These are phyloP conservation scores for Termitomyces sp. DNA, from an alignment of 768 basidiomycete species.

Conservation along the genomic window DNA sequence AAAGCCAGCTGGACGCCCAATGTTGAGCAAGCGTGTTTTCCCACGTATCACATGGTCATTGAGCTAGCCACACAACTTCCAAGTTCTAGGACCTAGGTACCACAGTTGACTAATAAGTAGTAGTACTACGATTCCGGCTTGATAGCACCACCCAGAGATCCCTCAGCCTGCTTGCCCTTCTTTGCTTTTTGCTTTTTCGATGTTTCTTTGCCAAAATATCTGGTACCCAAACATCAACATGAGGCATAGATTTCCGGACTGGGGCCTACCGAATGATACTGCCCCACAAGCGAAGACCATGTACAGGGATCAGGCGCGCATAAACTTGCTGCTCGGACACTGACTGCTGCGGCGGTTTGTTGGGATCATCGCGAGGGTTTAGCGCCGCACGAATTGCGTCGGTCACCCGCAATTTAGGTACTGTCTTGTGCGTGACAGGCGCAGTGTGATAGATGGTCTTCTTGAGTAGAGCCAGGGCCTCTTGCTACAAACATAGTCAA, in stretches of 20 bases:
- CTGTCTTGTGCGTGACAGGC: conserved; percentile 48
- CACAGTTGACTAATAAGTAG: too few relatives aligned
- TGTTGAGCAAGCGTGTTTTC: conserved; percentile 40
- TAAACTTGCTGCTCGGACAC: conserved; percentile 23
- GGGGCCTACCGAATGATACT: conserved; percentile 31
- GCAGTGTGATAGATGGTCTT: conserved; percentile 57
- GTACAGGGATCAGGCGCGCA: conserved; percentile 37
- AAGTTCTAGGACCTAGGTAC: too few relatives aligned
- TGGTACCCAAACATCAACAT: conserved; percentile 19
- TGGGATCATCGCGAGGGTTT: neutral
- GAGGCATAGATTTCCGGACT: neutral
- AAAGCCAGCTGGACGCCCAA: conserved; percentile 42
- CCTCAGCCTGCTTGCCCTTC: too few relatives aligned
- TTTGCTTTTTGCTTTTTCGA: neutral
- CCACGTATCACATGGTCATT: conserved; percentile 42
- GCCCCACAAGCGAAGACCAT: conserved; percentile 59
- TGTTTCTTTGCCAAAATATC: conserved; percentile 15
- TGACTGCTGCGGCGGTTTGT: conserved; percentile 49
- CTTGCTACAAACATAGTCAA: conserved; percentile 33
- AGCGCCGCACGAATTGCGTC: conserved; percentile 35
- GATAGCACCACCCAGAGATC: too few relatives aligned
- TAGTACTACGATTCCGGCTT: too few relatives aligned
- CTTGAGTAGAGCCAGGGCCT: conserved; percentile 54
- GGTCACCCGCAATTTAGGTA: conserved; percentile 44
- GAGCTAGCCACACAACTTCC: neutral